Percentiles rank a stretch among this genome's conserved stretches.
Evolutionary conservation across 2,329 filamentous ascomycete species (phyloP).

Genomic region (Blastomyces silverae): DNA sequence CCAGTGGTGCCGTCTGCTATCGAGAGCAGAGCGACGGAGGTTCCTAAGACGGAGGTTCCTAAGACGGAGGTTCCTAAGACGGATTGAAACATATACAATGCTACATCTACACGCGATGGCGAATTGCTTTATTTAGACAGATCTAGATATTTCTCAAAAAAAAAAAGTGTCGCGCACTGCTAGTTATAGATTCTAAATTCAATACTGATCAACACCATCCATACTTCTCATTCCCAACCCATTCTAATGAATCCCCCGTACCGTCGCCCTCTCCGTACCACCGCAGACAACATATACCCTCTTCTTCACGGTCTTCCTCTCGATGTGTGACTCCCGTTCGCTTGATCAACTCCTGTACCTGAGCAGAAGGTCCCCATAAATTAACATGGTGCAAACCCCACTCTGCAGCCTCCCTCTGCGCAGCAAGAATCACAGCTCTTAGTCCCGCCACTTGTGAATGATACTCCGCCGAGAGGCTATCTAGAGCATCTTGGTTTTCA

Average conservation of each 20-base stretch:
- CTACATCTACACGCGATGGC: neutral
- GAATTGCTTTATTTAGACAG: neutral
- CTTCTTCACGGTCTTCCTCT: slow-evolving; percentile 20
- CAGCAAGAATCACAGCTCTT: slow-evolving; percentile 21
- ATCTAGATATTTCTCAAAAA: neutral
- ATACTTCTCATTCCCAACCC: slow-evolving; percentile 33
- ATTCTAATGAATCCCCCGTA: slow-evolving; percentile 20
- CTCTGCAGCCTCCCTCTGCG: slow-evolving; percentile 23
- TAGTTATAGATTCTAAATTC: neutral
- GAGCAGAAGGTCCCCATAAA: slow-evolving; percentile 23
- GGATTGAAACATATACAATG: neutral
- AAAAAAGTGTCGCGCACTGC: neutral
- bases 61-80: neutral
- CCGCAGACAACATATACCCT: slow-evolving; percentile 20
- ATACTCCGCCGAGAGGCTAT: slow-evolving; percentile 4
- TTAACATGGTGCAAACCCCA: slow-evolving; percentile 24
- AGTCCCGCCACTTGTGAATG: slow-evolving; percentile 20
- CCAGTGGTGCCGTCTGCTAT: slow-evolving; percentile 4
- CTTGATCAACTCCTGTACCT: slow-evolving; percentile 16
- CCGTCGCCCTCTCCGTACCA: slow-evolving; percentile 23
- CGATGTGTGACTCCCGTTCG: slow-evolving; percentile 20
- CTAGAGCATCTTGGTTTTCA: slow-evolving; percentile 14
- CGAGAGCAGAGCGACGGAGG: neutral
- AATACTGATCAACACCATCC: slow-evolving; percentile 25
- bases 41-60: neutral